Evolutionary conservation across 345 rosid species (phyloP).

Genomic region (Eucalyptus microcorys): DNA sequence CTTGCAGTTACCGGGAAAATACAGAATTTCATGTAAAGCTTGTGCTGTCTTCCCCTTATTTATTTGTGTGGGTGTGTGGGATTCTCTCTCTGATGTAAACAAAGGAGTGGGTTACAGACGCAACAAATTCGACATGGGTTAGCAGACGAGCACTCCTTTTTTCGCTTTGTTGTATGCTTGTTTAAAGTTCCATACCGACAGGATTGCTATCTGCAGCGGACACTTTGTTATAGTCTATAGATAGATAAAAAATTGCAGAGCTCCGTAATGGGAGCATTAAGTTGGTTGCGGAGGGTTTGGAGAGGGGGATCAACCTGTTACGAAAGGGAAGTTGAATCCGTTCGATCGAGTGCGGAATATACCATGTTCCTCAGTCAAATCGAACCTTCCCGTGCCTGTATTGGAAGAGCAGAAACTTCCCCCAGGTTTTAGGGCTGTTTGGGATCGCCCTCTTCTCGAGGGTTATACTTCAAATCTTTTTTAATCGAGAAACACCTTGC

Average conservation of each 20-base stretch:
- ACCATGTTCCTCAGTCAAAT: background rate
- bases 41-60: background rate
- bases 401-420: background rate
- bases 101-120: background rate
- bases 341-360: background rate
- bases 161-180: background rate
- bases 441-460: background rate
- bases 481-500: too few relatives aligned
- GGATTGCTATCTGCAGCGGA: background rate
- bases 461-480: too few relatives aligned
- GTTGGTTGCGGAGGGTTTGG: background rate
- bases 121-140: background rate
- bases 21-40: background rate
- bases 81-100: background rate
- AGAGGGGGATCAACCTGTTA: background rate
- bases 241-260: background rate
- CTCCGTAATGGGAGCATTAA: background rate
- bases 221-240: background rate
- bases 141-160: background rate
- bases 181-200: background rate
- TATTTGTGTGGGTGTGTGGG: background rate
- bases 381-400: background rate
- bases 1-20: background rate
- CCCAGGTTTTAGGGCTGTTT: background rate
- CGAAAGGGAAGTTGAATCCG: background rate